Conservation (phyloP, 2,329 filamentous ascomycete species). For the Colletotrichum tabaci region DNA sequence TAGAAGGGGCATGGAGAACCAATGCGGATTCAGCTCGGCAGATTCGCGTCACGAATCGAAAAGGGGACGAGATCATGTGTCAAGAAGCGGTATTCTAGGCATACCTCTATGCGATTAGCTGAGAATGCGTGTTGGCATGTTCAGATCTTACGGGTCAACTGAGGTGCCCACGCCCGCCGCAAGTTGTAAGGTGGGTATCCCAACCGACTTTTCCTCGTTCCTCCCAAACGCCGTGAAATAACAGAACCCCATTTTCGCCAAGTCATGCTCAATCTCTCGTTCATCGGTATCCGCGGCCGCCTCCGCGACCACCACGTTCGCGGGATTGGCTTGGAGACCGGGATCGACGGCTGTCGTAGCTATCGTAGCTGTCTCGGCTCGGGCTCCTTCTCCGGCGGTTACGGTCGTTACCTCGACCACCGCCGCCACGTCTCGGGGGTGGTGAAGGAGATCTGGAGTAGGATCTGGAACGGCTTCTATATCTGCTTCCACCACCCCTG, state of each 20-base stretch:
- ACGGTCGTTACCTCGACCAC: constrained; percentile 47
- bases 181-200: constrained; percentile 1
- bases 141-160: constrained; percentile 39
- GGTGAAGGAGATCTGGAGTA: constrained; percentile 63
- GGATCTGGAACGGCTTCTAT: constrained; percentile 63
- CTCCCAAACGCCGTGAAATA: constrained; percentile 35
- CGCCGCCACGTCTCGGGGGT: constrained; percentile 51
- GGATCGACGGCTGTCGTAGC: constrained; percentile 54
- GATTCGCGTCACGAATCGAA: constrained; percentile 22
- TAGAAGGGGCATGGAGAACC: neutral
- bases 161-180: constrained; percentile 33
- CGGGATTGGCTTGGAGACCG: constrained; percentile 37
- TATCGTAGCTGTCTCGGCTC: constrained; percentile 58
- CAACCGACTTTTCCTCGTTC: constrained; percentile 32
- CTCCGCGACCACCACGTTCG: constrained; percentile 18
- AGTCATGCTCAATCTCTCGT: neutral
- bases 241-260: constrained; percentile 14
- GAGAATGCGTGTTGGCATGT: constrained; percentile 27
- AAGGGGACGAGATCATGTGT: constrained; percentile 6
- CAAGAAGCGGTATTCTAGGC: constrained; percentile 27
- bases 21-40: constrained; percentile 5
- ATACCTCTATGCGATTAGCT: constrained; percentile 38
- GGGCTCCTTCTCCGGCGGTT: constrained; percentile 50
- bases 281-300: constrained; percentile 33
- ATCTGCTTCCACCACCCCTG: constrained; percentile 54